Evolutionary conservation across 495 filamentous ascomycete species (phyloP), one percentile per base, ranked within the genome.

Genomic region (Trypethelium eluteriae): DNA sequence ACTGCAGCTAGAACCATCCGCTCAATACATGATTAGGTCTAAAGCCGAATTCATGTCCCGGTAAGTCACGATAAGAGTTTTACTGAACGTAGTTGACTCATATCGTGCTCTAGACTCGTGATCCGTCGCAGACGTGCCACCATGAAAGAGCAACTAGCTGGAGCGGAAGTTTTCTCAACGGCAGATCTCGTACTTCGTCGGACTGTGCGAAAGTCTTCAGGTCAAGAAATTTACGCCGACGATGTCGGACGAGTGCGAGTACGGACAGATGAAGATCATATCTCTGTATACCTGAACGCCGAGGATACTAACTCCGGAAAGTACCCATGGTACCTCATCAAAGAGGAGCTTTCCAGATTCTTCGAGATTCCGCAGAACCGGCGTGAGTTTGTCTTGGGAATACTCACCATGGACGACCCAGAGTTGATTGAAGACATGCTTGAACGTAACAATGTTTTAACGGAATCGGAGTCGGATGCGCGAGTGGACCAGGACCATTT

Each of bases 391-490:
- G 18, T 49, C 2, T 12, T 66, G 16, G 32, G n/a, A 18, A 66
- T 66, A 4, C 50, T 66, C 6, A n/a, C 64, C 2, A 61, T 25
- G 35, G 46, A 66, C 18, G 35, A 61, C 34, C 18, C 12, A n/a
- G 64, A 38, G n/a, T 18, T 34, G 32, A 59, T 66, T 35, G 49
- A 61, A 32, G 64, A 66, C 38, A 61, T 38, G 16, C 64, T 66
- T n/a, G 64, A 66, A 41, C 18, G 35, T 4, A 57, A 50, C 12
- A 35, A 44, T 57, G 61, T 66, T 50, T 36, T 36, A 12, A 35
- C 12, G 46, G 59, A 62, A 14, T 14, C 35, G 6, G 59, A 62
- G 59, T 25, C 35, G 25, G 16, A 2, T 11, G n/a, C 62, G 3
- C 49, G 49, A 5, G 12, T 16, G 25, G 49, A 11, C n/a, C 49